A percentile compares a stretch with the other conserved stretches of the same genome.
These are phyloP conservation scores for Streptanthus diversifolius DNA, from an alignment of 345 rosid species.

Conservation along the genomic window DNA sequence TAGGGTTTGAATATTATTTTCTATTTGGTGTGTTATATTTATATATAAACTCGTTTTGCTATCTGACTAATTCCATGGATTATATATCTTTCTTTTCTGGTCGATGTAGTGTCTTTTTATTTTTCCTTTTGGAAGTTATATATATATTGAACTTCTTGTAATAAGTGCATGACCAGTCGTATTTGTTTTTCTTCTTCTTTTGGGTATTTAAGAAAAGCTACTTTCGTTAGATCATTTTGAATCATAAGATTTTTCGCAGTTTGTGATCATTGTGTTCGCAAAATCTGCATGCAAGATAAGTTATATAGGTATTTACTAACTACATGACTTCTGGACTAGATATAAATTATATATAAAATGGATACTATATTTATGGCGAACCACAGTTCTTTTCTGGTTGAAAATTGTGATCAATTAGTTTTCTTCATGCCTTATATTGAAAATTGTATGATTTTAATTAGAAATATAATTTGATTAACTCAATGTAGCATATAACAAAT, in stretches of 20 bases:
- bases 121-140: constrained; percentile 3
- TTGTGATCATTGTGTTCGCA: constrained; percentile 24
- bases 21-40: constrained; percentile 15
- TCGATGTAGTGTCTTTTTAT: constrained; percentile 1
- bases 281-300: constrained; percentile 2
- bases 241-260: constrained; percentile 17
- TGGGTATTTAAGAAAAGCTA: constrained; percentile 27
- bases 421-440: background rate
- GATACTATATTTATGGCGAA: background rate
- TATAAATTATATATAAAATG: background rate
- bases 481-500: background rate
- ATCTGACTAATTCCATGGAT: background rate
- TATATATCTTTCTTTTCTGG: background rate
- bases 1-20: constrained; percentile 15
- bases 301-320: background rate
- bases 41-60: constrained; percentile 16
- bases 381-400: background rate
- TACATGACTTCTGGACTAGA: background rate
- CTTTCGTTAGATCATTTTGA: constrained; percentile 24
- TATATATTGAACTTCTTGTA: constrained; percentile 14
- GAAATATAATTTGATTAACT: background rate
- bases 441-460: background rate
- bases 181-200: constrained; percentile 6
- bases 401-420: background rate
- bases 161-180: constrained; percentile 7